phyloP scores from a whole-genome alignment of 2,329 filamentous ascomycete genomes.

The Cytospora chrysosperma region DNA sequence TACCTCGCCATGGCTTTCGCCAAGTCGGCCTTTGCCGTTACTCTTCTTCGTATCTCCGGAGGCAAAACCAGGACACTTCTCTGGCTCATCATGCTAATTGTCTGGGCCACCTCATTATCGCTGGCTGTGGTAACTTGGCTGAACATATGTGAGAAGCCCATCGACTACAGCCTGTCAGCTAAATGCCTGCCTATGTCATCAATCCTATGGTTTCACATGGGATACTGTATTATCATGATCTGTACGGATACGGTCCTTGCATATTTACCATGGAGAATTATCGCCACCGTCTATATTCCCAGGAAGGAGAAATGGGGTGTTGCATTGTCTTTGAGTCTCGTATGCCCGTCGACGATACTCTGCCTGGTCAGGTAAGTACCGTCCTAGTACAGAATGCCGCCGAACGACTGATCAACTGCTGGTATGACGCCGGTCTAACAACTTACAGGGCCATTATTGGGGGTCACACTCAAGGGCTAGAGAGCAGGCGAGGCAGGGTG shows the following conservation, averaged over 20 bases:
- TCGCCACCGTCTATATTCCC: slow-evolving; percentile 9
- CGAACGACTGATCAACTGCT: not conserved
- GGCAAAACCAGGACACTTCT: not conserved
- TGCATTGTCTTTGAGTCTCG: slow-evolving; percentile 5
- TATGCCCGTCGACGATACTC: not conserved
- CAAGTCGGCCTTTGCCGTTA: slow-evolving; percentile 12
- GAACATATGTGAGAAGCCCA: slow-evolving; percentile 5
- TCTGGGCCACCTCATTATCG: not conserved
- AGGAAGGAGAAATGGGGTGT: slow-evolving; percentile 10
- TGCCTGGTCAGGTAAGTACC: not conserved
- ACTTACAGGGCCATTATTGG: not conserved
- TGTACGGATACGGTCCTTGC: slow-evolving; percentile 6
- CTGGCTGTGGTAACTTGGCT: slow-evolving; percentile 11
- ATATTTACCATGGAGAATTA: slow-evolving; percentile 11
- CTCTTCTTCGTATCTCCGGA: slow-evolving; percentile 9
- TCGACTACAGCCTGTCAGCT: not conserved
- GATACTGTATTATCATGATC: slow-evolving; percentile 3
- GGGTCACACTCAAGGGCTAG: no score
- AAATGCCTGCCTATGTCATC: not conserved
- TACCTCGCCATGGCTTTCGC: slow-evolving; percentile 1
- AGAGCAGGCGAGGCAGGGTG: not conserved
- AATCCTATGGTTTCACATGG: slow-evolving; percentile 1
- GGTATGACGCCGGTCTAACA: not conserved
- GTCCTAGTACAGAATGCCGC: not conserved
- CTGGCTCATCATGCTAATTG: slow-evolving; percentile 9